These are phyloP conservation scores for Dichotomocladium elegans DNA, from an alignment of 371 early-diverging fungal genomes.

Conservation along the genomic window DNA sequence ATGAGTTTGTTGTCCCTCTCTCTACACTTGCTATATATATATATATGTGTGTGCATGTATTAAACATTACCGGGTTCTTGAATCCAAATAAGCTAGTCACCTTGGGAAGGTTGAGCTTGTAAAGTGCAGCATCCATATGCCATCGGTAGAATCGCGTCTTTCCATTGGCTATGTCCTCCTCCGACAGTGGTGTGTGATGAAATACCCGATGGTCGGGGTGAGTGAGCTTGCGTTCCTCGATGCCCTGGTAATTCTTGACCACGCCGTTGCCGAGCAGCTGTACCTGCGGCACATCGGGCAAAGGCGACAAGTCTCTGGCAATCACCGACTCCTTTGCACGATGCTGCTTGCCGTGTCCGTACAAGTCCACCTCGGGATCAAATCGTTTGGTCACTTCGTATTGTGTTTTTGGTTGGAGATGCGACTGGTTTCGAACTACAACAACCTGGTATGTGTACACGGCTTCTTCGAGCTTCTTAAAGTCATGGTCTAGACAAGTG, in stretches of 20 bases:
- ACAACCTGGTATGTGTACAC: slow-evolving; percentile 46
- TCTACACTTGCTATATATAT: no score
- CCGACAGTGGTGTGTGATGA: slow-evolving; percentile 28
- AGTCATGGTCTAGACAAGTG: slow-evolving; percentile 44
- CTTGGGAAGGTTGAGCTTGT: slow-evolving; percentile 42
- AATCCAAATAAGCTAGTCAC: slow-evolving; percentile 43
- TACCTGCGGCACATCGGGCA: slow-evolving; percentile 40
- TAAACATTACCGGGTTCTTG: slow-evolving; percentile 42
- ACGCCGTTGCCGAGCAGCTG: slow-evolving; percentile 43
- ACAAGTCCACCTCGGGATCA: slow-evolving; percentile 41
- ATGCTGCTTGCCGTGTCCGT: slow-evolving; percentile 44
- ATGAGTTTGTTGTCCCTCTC: no score
- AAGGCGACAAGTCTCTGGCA: slow-evolving; percentile 42
- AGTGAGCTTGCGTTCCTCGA: slow-evolving; percentile 34
- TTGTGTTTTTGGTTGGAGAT: slow-evolving; percentile 38
- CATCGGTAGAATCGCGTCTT: slow-evolving; percentile 47
- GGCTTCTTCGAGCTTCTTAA: slow-evolving; percentile 37
- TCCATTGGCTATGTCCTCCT: slow-evolving; percentile 38
- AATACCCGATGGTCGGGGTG: slow-evolving; percentile 42
- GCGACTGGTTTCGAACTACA: slow-evolving; percentile 36
- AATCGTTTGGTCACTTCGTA: slow-evolving; percentile 40
- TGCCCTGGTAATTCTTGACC: slow-evolving; percentile 39
- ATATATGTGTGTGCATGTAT: neutral
- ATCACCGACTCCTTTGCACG: slow-evolving; percentile 39
- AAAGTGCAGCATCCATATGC: slow-evolving; percentile 54